Evolutionary conservation across 2,329 filamentous ascomycete genomes (phyloP).

Genomic region (Orbilia brochopaga): DNA sequence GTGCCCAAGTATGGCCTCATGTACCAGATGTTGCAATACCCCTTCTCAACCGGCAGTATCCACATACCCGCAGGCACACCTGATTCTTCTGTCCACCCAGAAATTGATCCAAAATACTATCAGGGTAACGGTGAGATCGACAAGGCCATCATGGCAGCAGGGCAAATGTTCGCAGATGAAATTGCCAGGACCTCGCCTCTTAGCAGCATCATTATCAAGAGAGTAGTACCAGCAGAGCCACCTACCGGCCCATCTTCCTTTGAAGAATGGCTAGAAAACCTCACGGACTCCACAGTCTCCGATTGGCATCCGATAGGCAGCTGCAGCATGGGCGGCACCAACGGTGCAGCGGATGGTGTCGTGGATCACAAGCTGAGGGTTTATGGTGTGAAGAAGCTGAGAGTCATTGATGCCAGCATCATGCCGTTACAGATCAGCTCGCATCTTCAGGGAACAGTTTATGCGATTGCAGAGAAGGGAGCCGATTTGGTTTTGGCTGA

Average conservation of each 20-base stretch:
- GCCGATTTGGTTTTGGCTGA: constrained; percentile 51
- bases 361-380: constrained; percentile 61
- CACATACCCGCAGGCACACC: constrained; percentile 58
- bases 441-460: constrained; percentile 54
- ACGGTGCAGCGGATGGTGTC: constrained; percentile 58
- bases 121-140: constrained; percentile 60
- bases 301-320: constrained; percentile 60
- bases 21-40: constrained; percentile 64
- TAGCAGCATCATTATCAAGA: constrained; percentile 57
- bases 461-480: constrained; percentile 48
- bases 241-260: no score
- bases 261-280: constrained; percentile 58
- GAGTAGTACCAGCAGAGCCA: constrained; percentile 56
- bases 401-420: constrained; percentile 58
- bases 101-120: constrained; percentile 61
- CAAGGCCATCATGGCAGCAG: constrained; percentile 60
- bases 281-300: constrained; percentile 57
- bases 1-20: constrained; percentile 63
- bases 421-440: constrained; percentile 44
- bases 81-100: constrained; percentile 54
- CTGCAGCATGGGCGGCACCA: constrained; percentile 59
- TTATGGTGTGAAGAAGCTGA: constrained; percentile 60
- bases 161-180: constrained; percentile 58
- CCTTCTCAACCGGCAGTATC: constrained; percentile 62
- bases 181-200: constrained; percentile 59